Conservation (phyloP, 805 yeast species). For the Dipodascus geniculatus region DNA sequence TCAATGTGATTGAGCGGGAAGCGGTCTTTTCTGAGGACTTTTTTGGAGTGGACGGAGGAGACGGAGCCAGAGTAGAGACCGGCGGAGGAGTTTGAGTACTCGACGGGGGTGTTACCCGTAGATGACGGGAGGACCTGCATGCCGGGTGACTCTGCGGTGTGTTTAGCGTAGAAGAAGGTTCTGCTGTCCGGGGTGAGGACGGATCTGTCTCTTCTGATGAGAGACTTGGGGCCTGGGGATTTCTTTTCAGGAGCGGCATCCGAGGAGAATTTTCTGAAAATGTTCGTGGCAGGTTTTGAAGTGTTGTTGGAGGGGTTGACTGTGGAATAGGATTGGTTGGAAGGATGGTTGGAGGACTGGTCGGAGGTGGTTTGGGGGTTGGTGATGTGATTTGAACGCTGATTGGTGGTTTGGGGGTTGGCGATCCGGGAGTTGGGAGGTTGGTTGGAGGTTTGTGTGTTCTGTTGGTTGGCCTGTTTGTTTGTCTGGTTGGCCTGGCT, state of each 20-base stretch:
- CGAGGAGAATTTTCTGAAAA: background rate
- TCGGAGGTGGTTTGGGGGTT: no score
- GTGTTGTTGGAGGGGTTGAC: background rate
- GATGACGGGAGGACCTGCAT: constrained; percentile 55
- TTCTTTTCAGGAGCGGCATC: background rate
- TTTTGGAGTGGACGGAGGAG: background rate
- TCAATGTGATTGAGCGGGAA: background rate
- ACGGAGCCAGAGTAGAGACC: background rate
- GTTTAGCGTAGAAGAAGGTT: constrained; percentile 64
- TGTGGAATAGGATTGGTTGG: background rate
- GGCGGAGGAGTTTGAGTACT: background rate
- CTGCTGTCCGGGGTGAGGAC: constrained; percentile 56
- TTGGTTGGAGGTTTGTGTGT: no score
- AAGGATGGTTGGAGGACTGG: no score
- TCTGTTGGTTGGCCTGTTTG: no score
- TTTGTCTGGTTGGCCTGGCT: background rate
- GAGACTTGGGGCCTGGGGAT: constrained; percentile 39
- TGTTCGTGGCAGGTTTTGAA: background rate
- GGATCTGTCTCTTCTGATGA: constrained; percentile 79
- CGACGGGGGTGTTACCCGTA: constrained; percentile 55
- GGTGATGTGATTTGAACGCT: no score
- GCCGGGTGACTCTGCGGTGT: constrained; percentile 44
- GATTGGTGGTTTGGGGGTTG: no score
- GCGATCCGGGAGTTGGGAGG: no score
- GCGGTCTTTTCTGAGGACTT: background rate